These are phyloP conservation scores for Protea cynaroides DNA, from an alignment of 164 flowering plant species.

Conservation along the genomic window DNA sequence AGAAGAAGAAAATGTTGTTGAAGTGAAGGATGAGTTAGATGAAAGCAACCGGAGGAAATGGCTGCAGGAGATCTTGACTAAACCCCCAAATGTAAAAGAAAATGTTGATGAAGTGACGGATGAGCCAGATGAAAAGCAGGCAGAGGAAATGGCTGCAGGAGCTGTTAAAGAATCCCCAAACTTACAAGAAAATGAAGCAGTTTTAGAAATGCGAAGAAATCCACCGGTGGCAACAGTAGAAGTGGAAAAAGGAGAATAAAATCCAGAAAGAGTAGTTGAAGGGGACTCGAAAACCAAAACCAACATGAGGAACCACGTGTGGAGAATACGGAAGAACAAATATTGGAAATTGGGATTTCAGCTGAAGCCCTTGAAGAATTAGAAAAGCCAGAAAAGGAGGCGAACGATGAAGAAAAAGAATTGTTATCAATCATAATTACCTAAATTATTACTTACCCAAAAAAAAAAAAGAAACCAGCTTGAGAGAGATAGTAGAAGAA, in stretches of 20 bases:
- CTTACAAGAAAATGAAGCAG: slow-evolving; percentile 7
- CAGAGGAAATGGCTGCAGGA: slow-evolving; percentile 9
- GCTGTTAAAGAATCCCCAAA: slow-evolving; percentile 4
- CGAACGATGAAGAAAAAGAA: slow-evolving; percentile 5
- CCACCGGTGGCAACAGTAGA: slow-evolving; percentile 7
- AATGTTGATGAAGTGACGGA: background rate
- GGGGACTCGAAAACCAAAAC: slow-evolving; percentile 8
- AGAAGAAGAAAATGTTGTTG: no score
- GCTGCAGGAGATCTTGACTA: no score
- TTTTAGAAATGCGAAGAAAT: background rate
- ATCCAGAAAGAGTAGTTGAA: slow-evolving; percentile 2
- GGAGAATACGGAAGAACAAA: slow-evolving; percentile 10
- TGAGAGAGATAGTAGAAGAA: slow-evolving; percentile 7
- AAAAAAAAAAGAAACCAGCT: background rate
- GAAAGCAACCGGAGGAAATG: no score
- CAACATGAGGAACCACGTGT: no score
- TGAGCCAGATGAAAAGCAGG: slow-evolving; percentile 6
- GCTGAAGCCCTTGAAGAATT: slow-evolving; percentile 16
- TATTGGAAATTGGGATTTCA: slow-evolving; percentile 2
- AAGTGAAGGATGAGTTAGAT: no score
- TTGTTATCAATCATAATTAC: no score
- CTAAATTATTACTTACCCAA: no score
- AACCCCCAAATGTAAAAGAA: no score
- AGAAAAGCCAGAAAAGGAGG: slow-evolving; percentile 16
- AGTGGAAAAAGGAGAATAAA: slow-evolving; percentile 12